Conservation (phyloP, 2,329 filamentous ascomycete species). For the Plectosphaerella cucumerina region DNA sequence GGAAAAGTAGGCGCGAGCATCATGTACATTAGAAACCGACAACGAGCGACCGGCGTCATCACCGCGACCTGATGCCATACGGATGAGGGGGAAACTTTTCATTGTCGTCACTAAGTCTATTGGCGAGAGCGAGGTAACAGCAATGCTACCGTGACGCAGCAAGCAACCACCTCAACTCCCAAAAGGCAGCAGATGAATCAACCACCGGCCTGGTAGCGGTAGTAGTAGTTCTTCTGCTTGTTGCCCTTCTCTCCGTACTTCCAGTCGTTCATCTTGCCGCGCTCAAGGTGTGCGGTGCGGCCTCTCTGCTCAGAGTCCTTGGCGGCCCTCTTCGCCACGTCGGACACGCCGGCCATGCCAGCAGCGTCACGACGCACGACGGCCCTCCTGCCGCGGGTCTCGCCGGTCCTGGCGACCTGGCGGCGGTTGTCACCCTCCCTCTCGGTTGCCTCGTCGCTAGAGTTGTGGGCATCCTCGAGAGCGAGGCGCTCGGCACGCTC, state of each 20-base stretch:
- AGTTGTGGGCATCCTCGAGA: constrained; percentile 40
- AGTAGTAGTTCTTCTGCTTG: constrained; percentile 62
- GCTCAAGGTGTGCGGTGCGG: constrained; percentile 59
- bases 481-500: constrained; percentile 68
- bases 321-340: constrained; percentile 69
- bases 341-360: constrained; percentile 74
- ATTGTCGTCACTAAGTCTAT: too few species aligned
- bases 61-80: too few species aligned
- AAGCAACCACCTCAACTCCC: too few species aligned
- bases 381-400: constrained; percentile 41
- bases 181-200: constrained; percentile 16
- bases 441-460: constrained; percentile 30
- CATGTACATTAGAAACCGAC: not conserved
- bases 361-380: constrained; percentile 65
- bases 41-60: too few species aligned
- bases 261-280: constrained; percentile 61
- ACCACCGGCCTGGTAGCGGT: constrained; percentile 42
- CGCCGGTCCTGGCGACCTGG: constrained; percentile 29
- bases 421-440: constrained; percentile 22
- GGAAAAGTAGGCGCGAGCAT: not conserved
- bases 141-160: too few species aligned
- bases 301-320: constrained; percentile 64
- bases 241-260: constrained; percentile 74
- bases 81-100: too few species aligned
- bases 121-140: too few species aligned